Evolutionary conservation across 1,284 basidiomycete genomes (phyloP), one percentile per base, ranked within the genome.

Genomic region (Tilletia walkeri): DNA sequence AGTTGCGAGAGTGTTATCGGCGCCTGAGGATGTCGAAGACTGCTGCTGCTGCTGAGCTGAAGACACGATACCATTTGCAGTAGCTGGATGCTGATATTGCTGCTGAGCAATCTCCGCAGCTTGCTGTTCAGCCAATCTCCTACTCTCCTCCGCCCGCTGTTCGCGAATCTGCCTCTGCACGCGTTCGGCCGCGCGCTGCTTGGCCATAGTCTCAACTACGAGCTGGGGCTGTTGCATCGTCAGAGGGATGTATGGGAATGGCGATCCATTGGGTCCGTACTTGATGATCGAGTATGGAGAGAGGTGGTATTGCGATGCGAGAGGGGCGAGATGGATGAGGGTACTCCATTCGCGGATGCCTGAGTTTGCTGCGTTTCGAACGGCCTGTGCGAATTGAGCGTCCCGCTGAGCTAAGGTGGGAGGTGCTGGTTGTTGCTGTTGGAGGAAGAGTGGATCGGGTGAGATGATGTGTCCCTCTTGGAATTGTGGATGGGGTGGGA

Each of bases 261-360:
- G 81, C 48, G 63, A 59, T 48, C 72, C 79, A 24, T 67, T 66
- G 1, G 69, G 67, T 9, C 81, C 81, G 36, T 78, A 82, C 67
- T 82, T 82, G 69, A 82, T 72, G 61, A 72, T 59, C 54, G 74
- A 76, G 70, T 82, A 82, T 3, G 75, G 70, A 36, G 78, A 79
- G 66, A 82, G 67, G 65, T 82, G 81, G 66, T 82, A 80, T 68
- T 82, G 81, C n/a, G 79, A 81, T 0, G 80, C 79, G 2, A 82
- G 71, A 38, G 74, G 75, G 2, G 77, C 75, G 38, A 78, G 72
- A 20, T 82, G 73, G 69, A 81, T 74, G 34, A 82, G 71, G n/a
- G 72, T 72, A 18, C 79, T 67, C 81, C 81, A 82, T 24, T 82
- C 71, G 54, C 78, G 75, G 41, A 74, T 75, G 3, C 75, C 67